Evolutionary conservation across 495 filamentous ascomycete species (phyloP).

Genomic region (Hypoxylon fuscum): DNA sequence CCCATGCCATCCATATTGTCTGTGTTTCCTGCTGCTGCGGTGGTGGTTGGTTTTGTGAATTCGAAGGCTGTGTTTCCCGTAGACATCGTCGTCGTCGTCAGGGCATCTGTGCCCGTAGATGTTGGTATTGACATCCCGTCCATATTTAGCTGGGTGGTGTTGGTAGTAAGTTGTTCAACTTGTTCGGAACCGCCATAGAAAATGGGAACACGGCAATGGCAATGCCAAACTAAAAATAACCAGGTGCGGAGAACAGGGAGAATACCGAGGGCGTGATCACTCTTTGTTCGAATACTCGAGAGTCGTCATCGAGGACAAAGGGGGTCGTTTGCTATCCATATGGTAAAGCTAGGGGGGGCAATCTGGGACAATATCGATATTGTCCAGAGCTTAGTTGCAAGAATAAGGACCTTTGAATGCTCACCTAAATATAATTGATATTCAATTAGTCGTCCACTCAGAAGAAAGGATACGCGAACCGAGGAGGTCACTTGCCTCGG

Average conservation of each 20-base stretch:
- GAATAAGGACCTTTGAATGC: no score
- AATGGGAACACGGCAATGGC: no score
- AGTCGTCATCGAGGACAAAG: conserved; percentile 17
- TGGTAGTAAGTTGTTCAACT: neutral
- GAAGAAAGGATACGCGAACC: no score
- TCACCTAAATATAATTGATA: no score
- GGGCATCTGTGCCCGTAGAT: neutral
- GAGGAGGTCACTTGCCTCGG: no score
- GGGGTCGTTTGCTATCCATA: neutral
- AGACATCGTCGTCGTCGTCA: neutral
- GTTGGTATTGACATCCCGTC: conserved; percentile 26
- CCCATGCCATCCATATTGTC: conserved; percentile 8
- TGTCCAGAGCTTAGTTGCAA: no score
- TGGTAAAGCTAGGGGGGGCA: neutral
- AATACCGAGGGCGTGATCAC: neutral
- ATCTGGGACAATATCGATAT: neutral
- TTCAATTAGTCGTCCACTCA: no score
- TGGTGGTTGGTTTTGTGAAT: conserved; percentile 9
- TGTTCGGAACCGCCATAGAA: no score
- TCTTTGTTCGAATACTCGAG: conserved; percentile 18
- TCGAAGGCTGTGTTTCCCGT: conserved; percentile 3
- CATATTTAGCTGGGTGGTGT: conserved; percentile 4
- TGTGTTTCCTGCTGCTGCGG: neutral
- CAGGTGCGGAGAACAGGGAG: neutral
- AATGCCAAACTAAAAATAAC: neutral